Evolutionary conservation across 2,329 filamentous ascomycete species (phyloP), one percentile per base, ranked within the genome.

Genomic region (Calonectria crousiana): DNA sequence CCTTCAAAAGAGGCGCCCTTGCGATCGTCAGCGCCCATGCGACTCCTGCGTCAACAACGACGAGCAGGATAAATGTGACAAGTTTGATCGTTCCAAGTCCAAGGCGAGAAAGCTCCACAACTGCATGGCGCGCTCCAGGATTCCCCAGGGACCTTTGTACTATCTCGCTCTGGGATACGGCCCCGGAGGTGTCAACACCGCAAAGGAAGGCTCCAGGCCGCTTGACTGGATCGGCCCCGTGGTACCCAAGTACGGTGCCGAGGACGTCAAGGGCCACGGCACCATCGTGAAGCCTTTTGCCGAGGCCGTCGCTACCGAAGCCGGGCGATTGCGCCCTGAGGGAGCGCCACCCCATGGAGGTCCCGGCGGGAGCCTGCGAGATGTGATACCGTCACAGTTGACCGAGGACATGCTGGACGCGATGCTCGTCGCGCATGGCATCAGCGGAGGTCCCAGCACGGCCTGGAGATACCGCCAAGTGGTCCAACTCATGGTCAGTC

Each of bases 21-120:
- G 85, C 72, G 85, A 86, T 62, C 81, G 82, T 1, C 83, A 84
- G 68, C 80, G 84, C 26, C 85, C 85, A 1, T 86, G 85, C 70
- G 83, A 85, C 66, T 83, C 80, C 5, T 86, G 85, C 76, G 69
- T 74, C 14, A 26, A 67, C 10, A 41, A 71, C 26, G 75, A 69
- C 3, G 18, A 20, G 18, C 6, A 34, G 1, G 0, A 44, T 4
- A n/a, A 52, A 11, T 79, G 78, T 52, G 75, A 71, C 23, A 26
- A 41, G 10, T 62, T 62, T 26, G 4, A 38, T 3, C 51, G 51
- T 26, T 72, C 77, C 0, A 32, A 67, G 11, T 0, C 11, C 0
- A 20, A 47, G n/a, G n/a, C 3, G 4, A 58, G 41, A 1, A 20
- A n/a, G 1, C 6, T 56, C 5, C 14, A 60, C 16, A 62, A 51